A percentile compares a stretch with the other conserved stretches of the same genome.
Evolutionary conservation across 2,329 filamentous ascomycete genomes (phyloP).

Genomic region (Zasmidium cellare): DNA sequence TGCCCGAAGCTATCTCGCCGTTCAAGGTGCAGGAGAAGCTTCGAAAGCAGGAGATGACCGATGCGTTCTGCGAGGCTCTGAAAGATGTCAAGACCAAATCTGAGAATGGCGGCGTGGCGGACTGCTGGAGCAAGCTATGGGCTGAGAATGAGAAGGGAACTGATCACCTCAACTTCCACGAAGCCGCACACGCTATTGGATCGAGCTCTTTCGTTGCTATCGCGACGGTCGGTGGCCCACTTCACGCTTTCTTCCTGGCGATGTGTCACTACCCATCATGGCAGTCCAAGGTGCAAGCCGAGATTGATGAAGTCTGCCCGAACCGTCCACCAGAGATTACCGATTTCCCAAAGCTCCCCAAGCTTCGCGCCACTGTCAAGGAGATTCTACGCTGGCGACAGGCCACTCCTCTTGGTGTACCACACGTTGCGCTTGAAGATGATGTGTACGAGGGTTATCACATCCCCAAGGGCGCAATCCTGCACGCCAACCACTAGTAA

Average conservation of each 20-base stretch:
- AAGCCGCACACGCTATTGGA: constrained; percentile 37
- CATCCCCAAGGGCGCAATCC: constrained; percentile 38
- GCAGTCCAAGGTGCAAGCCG: constrained; percentile 31
- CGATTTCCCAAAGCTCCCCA: constrained; percentile 35
- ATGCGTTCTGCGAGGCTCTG: constrained; percentile 35
- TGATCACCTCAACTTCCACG: constrained; percentile 33
- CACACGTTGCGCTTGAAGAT: constrained; percentile 37
- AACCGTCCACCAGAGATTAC: constrained; percentile 31
- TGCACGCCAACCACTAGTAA: constrained; percentile 38
- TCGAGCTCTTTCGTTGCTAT: constrained; percentile 37
- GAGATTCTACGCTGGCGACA: constrained; percentile 38
- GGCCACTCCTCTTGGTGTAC: constrained; percentile 42
- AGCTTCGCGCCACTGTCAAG: constrained; percentile 36
- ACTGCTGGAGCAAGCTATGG: constrained; percentile 36
- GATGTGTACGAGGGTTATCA: constrained; percentile 40
- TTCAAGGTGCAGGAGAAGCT: constrained; percentile 31
- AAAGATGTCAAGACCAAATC: constrained; percentile 30
- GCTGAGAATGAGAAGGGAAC: constrained; percentile 33
- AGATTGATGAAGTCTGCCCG: constrained; percentile 35
- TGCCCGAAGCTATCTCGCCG: constrained; percentile 32
- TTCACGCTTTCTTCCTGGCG: constrained; percentile 36
- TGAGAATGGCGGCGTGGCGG: constrained; percentile 22
- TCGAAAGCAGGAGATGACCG: constrained; percentile 32
- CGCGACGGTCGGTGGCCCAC: constrained; percentile 35
- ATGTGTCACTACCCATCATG: constrained; percentile 37